phyloP scores from a whole-genome alignment of 768 basidiomycete species.

The Suillus plorans region DNA sequence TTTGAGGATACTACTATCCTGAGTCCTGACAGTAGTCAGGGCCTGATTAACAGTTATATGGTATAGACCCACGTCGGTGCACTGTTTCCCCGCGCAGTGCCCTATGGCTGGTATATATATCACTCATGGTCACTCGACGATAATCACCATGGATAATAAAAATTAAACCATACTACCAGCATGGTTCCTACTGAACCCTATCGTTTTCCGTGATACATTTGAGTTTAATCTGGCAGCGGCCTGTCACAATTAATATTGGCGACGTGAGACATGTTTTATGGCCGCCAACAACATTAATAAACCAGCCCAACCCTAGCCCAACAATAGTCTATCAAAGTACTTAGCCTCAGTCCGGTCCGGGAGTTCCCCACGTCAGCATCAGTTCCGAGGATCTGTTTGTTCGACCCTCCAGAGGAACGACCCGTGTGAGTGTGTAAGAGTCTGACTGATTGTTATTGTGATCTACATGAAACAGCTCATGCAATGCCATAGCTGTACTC shows the following conservation, averaged over 20 bases:
- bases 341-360: neutral
- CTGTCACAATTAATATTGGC: neutral
- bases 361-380: neutral
- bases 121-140: no score
- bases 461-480: slow-evolving; percentile 7
- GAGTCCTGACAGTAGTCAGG: neutral
- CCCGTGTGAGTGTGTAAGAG: neutral
- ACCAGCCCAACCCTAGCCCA: neutral
- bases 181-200: neutral
- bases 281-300: neutral
- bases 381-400: slow-evolving; percentile 12
- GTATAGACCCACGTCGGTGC: no score
- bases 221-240: neutral
- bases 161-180: no score
- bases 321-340: neutral
- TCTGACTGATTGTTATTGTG: slow-evolving; percentile 9
- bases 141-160: no score
- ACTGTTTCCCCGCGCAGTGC: no score
- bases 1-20: neutral
- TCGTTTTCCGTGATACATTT: neutral
- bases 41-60: neutral
- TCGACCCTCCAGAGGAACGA: slow-evolving; percentile 13
- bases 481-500: neutral
- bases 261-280: neutral
- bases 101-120: no score